Evolutionary conservation across 1,284 basidiomycete genomes (phyloP).

Genomic region (Serendipita sp.): DNA sequence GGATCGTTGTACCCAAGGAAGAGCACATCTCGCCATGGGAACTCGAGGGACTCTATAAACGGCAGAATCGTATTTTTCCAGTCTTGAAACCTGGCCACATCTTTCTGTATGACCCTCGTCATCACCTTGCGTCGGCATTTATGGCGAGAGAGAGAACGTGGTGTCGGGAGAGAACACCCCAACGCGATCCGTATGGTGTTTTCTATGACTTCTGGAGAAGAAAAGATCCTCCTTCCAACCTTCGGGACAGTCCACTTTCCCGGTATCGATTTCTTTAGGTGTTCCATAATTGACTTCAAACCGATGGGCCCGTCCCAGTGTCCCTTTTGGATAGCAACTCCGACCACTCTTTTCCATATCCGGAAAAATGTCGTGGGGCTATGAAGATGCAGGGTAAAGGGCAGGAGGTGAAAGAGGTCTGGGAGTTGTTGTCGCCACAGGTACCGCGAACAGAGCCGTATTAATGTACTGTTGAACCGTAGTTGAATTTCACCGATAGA

Average conservation of each 20-base stretch:
- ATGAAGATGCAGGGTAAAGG: not conserved
- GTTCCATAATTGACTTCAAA: not conserved
- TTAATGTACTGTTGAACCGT: not conserved
- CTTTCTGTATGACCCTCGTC: too few species aligned
- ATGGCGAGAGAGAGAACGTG: too few species aligned
- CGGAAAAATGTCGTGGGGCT: not conserved
- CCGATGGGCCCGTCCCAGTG: not conserved
- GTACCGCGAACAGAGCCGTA: not conserved
- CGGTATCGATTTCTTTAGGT: not conserved
- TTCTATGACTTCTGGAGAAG: not conserved
- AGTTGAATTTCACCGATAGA: not conserved
- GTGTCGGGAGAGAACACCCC: not conserved
- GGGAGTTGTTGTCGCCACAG: not conserved
- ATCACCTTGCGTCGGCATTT: too few species aligned
- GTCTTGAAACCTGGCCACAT: too few species aligned
- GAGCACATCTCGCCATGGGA: too few species aligned
- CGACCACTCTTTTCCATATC: not conserved
- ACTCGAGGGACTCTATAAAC: too few species aligned
- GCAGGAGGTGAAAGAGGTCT: not conserved
- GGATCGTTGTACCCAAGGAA: too few species aligned
- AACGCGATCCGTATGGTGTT: not conserved
- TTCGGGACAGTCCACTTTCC: not conserved
- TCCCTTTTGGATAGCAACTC: not conserved
- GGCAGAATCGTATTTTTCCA: too few species aligned
- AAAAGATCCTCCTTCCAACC: not conserved